These are phyloP conservation scores for Dioscorea zingiberensis DNA, from an alignment of 106 monocot species.

Conservation along the genomic window DNA sequence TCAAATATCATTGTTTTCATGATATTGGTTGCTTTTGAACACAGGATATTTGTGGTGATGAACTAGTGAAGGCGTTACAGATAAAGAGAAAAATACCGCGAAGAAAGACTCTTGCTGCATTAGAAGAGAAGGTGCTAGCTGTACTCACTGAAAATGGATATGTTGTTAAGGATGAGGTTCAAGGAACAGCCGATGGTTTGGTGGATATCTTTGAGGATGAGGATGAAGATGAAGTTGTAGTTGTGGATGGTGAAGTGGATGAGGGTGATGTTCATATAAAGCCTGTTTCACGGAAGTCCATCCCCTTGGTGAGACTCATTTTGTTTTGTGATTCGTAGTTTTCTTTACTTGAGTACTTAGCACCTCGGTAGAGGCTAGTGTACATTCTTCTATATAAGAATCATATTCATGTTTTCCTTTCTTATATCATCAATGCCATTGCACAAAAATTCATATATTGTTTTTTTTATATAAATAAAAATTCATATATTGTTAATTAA, in stretches of 20 bases:
- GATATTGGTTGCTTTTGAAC: background rate
- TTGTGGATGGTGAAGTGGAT: constrained; percentile 90
- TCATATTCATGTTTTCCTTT: no score
- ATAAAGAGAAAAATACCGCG: constrained; percentile 89
- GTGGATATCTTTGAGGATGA: constrained; percentile 51
- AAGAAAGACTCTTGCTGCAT: constrained; percentile 72
- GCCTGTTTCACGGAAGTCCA: constrained; percentile 53
- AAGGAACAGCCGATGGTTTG: constrained; percentile 30
- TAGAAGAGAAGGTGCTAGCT: constrained; percentile 78
- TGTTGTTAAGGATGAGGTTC: constrained; percentile 52
- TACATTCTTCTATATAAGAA: no score
- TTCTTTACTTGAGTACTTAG: no score
- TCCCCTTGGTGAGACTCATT: constrained; percentile 44
- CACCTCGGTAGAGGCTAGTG: no score
- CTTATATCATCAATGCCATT: no score
- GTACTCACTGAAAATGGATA: constrained; percentile 91
- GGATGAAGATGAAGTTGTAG: constrained; percentile 82
- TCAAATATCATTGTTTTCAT: no score
- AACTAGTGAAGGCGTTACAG: constrained; percentile 80
- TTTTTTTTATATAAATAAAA: no score
- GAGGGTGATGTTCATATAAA: constrained; percentile 99
- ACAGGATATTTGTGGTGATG: constrained; percentile 88
- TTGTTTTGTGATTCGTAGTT: background rate
- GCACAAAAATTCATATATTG: no score
- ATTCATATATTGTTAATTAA: no score